These are phyloP conservation scores for Xylaria arbuscula DNA, from an alignment of 2,329 filamentous ascomycete genomes.

Conservation along the genomic window DNA sequence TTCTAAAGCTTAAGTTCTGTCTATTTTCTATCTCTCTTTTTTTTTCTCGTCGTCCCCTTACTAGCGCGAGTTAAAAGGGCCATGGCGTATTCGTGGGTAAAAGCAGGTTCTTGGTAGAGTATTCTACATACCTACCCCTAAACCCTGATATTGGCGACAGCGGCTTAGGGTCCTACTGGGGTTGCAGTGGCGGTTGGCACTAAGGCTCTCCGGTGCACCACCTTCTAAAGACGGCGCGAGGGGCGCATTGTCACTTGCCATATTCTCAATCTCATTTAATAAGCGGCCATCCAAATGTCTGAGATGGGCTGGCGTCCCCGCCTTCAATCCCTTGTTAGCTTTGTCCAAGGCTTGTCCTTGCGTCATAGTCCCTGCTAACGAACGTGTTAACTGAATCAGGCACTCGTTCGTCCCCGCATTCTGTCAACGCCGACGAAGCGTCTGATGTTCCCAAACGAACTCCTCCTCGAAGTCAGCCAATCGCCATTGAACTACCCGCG, in stretches of 20 bases:
- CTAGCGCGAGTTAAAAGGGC: conserved; percentile 7
- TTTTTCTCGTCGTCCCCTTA: not conserved
- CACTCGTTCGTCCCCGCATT: conserved; percentile 39
- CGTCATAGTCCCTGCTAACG: conserved; percentile 45
- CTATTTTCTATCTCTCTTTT: not conserved
- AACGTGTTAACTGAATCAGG: conserved; percentile 43
- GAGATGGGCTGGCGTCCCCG: conserved; percentile 24
- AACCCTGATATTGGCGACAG: conserved; percentile 2
- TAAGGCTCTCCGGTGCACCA: conserved; percentile 40
- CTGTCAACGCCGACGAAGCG: conserved; percentile 41
- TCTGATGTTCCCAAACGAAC: conserved; percentile 40
- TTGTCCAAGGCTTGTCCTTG: conserved; percentile 32
- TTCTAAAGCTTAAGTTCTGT: not conserved
- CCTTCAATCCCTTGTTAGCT: conserved; percentile 23
- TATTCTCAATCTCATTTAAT: not conserved
- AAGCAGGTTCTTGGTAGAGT: not conserved
- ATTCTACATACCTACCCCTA: not conserved
- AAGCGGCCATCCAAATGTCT: conserved; percentile 13
- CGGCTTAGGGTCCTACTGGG: conserved; percentile 28
- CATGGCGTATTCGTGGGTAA: not conserved
- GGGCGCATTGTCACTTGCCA: conserved; percentile 36
- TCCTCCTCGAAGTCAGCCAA: conserved; percentile 57
- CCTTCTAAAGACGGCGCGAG: conserved; percentile 37
- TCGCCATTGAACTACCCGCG: conserved; percentile 63
- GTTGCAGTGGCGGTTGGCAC: conserved; percentile 32